These are phyloP conservation scores for Taiozyma sp. DNA, from an alignment of 1,139 yeast genomes.

Conservation along the genomic window DNA sequence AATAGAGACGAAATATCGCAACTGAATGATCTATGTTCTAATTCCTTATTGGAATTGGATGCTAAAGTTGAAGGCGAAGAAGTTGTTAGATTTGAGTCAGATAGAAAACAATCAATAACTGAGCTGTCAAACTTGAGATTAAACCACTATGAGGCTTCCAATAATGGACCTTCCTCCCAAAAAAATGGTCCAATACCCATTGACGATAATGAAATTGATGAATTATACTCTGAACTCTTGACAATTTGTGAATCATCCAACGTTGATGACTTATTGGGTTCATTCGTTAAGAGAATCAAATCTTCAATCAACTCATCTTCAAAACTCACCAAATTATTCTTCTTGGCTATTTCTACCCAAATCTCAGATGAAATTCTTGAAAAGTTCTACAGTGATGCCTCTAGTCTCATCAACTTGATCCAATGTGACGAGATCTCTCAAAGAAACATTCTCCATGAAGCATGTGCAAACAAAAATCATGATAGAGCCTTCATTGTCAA, in stretches of 20 bases:
- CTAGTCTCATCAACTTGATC: constrained; percentile 31
- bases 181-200: constrained; percentile 9
- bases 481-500: constrained; percentile 31
- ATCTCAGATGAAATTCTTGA: constrained; percentile 37
- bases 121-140: constrained; percentile 21
- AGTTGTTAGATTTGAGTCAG: constrained; percentile 26
- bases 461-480: constrained; percentile 30
- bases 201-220: constrained; percentile 47
- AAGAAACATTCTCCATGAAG: constrained; percentile 35
- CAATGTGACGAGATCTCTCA: constrained; percentile 37
- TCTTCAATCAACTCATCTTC: constrained; percentile 35
- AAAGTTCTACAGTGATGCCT: constrained; percentile 32
- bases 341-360: constrained; percentile 50
- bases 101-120: constrained; percentile 15
- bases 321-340: constrained; percentile 59
- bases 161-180: not conserved
- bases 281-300: constrained; percentile 47
- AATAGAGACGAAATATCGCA: constrained; percentile 85
- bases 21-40: constrained; percentile 77
- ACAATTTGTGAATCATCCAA: constrained; percentile 45
- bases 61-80: constrained; percentile 78
- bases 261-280: constrained; percentile 32
- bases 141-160: not conserved
- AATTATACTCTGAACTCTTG: constrained; percentile 62
- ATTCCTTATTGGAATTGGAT: constrained; percentile 76